Evolutionary conservation across 2,329 filamentous ascomycete genomes (phyloP), one percentile per base, ranked within the genome.

Genomic region (Fusarium fracticaudum): DNA sequence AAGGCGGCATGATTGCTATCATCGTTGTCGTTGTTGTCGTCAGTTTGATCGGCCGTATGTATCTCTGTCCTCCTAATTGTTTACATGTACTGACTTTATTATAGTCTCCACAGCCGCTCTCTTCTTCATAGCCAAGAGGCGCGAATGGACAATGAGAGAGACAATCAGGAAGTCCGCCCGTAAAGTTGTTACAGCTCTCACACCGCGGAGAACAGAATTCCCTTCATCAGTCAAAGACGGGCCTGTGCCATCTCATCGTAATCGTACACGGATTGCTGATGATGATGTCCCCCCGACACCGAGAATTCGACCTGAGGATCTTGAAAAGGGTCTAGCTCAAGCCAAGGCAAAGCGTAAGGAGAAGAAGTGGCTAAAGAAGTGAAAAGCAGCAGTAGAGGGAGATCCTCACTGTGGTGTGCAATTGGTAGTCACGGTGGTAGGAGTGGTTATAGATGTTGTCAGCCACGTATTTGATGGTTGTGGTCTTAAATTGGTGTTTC

Each of bases 41-140:
- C 14, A 87, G 90, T 41, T 84, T 95, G 24, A 84, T 93, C 67
- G 93, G 93, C 81, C 89, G 93, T 95, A 86, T 80, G 90, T 81
- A 31, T 48, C 35, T 33, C 50, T 33, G 17, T 11, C 6, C 26
- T 33, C n/a, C 22, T 18, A 13, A 24, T 31, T 17, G 13, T 37
- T n/a, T 35, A 33, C 53, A 57, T 33, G 18, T 59, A 40, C 75
- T 78, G 60, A 79, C 67, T 58, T 40, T 18, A 8, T 29, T 12
- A 45, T 74, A 93, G 92, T 91, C 71, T 87, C 86, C 29, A 91
- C 88, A 40, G 89, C 91, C 6, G 84, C 90, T 6, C 89, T 96
- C 35, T 97, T 93, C 84, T 94, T 92, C 81, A 81, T 96, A 43
- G 93, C 94, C 63, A 96, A 96, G 86, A 95, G 94, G 84, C 90